Evolutionary conservation across 768 basidiomycete genomes (phyloP).

Genomic region (Kwoniella botswanensis): DNA sequence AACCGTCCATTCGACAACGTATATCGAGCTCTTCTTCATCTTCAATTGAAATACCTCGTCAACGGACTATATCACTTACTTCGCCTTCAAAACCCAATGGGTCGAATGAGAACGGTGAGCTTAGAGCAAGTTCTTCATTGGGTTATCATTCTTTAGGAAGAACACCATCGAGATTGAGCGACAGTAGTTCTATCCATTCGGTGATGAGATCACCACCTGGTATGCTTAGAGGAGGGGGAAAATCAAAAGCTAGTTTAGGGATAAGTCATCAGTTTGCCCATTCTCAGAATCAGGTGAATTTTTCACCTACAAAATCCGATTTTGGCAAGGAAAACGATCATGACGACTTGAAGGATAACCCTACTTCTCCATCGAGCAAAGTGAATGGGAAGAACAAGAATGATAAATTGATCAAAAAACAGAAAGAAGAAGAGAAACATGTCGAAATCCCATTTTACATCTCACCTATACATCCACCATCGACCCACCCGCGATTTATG

Average conservation of each 20-base stretch:
- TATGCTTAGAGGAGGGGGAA: neutral
- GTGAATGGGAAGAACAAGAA: neutral
- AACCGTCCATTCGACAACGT: slow-evolving; percentile 1
- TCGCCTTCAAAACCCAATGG: slow-evolving; percentile 11
- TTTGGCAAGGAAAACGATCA: neutral
- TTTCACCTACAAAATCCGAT: neutral
- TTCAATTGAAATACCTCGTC: neutral
- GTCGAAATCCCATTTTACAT: slow-evolving; percentile 68
- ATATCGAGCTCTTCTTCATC: slow-evolving; percentile 7
- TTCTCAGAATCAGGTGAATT: neutral
- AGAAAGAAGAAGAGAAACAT: neutral
- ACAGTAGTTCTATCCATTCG: neutral
- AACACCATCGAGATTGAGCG: slow-evolving; percentile 11
- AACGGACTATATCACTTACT: slow-evolving; percentile 2
- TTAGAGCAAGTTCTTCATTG: neutral
- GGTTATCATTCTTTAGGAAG: neutral
- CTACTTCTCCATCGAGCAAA: neutral
- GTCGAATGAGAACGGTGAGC: neutral
- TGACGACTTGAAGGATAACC: neutral
- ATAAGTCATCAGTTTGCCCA: slow-evolving; percentile 18
- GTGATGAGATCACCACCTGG: neutral
- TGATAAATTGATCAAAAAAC: neutral
- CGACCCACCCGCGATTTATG: slow-evolving; percentile 78
- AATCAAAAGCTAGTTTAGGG: slow-evolving; percentile 9
- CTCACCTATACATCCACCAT: slow-evolving; percentile 78